These are phyloP conservation scores for Suhomyces canberraensis DNA, from an alignment of 805 yeast genomes.

Conservation along the genomic window DNA sequence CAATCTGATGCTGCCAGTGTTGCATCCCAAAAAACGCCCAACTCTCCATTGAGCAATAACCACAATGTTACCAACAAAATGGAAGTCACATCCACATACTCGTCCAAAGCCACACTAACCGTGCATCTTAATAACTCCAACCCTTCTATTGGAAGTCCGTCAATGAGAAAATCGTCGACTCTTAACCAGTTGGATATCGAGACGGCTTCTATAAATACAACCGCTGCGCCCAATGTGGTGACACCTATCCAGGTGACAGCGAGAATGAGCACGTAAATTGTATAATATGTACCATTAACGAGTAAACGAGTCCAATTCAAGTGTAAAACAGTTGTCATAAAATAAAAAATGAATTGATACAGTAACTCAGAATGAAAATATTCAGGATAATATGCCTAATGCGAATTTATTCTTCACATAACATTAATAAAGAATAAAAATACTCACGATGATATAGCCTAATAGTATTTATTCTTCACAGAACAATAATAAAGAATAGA, in stretches of 20 bases:
- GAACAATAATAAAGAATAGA: no score
- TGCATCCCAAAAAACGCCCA: conserved; percentile 8
- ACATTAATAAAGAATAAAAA: no score
- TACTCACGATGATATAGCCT: no score
- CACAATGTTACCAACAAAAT: conserved; percentile 16
- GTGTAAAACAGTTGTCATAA: no score
- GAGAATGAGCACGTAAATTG: conserved; percentile 32
- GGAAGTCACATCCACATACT: conserved; percentile 11
- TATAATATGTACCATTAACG: no score
- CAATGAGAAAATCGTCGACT: conserved; percentile 32
- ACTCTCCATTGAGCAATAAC: conserved; percentile 19
- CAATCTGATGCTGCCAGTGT: conserved; percentile 10
- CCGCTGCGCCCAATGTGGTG: conserved; percentile 35
- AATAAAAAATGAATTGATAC: no score
- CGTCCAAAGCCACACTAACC: conserved; percentile 15
- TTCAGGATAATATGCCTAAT: no score
- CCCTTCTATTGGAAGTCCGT: conserved; percentile 19
- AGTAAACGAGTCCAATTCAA: no score
- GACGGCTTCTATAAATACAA: conserved; percentile 18
- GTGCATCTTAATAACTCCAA: conserved; percentile 15
- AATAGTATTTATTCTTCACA: no score
- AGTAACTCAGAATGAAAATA: no score
- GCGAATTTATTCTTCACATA: no score
- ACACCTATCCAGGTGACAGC: conserved; percentile 44
- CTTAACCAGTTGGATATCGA: conserved; percentile 30